These are phyloP conservation scores for Linum usitatissimum DNA, from an alignment of 345 rosid species.

Conservation along the genomic window DNA sequence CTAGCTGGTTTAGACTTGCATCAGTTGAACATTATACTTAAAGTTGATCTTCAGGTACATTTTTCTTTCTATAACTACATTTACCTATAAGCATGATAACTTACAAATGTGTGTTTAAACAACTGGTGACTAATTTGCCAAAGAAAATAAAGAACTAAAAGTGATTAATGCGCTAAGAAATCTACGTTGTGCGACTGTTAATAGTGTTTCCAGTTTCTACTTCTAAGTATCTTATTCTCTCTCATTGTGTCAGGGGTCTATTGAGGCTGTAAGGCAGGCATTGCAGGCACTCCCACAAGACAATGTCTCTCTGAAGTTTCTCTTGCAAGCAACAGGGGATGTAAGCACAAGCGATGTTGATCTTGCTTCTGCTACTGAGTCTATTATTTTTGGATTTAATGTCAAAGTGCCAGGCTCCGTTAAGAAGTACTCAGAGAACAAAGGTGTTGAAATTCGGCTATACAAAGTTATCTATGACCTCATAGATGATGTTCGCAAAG, in stretches of 20 bases:
- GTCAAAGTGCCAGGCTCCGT: conserved; percentile 70
- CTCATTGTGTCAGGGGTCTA: conserved; percentile 65
- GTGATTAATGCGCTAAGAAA: too few species aligned
- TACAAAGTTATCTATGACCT: conserved; percentile 93
- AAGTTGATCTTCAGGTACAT: conserved; percentile 91
- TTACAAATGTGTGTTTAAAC: too few species aligned
- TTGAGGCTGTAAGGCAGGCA: conserved; percentile 93
- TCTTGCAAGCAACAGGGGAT: conserved; percentile 88
- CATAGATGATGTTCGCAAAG: conserved; percentile 80
- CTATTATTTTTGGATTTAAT: conserved; percentile 81
- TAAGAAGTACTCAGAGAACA: conserved; percentile 69
- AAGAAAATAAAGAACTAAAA: too few species aligned
- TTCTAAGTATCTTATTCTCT: conserved; percentile 1
- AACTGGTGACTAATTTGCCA: too few species aligned
- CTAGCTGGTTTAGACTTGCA: conserved; percentile 88
- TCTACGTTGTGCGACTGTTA: too few species aligned
- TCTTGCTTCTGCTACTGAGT: conserved; percentile 84
- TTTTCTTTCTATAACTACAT: neutral
- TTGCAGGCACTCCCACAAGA: conserved; percentile 83
- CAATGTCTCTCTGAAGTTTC: conserved; percentile 81
- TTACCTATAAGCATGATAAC: too few species aligned
- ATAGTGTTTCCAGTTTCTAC: too few species aligned
- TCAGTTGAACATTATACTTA: conserved; percentile 80
- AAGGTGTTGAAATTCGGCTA: conserved; percentile 85
- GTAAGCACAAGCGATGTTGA: conserved; percentile 81